Percentiles rank a stretch among this genome's conserved stretches.
Evolutionary conservation across 805 yeast genomes (phyloP).

Genomic region (Wickerhamomyces bovis): DNA sequence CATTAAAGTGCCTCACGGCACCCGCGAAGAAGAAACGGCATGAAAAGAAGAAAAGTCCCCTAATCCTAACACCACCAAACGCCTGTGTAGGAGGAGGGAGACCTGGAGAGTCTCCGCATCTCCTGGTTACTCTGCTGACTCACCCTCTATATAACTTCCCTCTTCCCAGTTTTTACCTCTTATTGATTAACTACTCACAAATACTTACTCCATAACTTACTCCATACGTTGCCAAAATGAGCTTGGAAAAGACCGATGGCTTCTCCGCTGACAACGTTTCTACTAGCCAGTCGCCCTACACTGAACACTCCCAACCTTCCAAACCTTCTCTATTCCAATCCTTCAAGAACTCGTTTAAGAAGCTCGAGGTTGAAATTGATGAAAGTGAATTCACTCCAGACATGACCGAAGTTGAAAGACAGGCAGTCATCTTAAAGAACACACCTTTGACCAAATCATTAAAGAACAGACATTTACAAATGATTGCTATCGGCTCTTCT

Average conservation of each 20-base stretch:
- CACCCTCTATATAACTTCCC: too few relatives aligned
- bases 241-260: neutral
- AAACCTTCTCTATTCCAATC: neutral
- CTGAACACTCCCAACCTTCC: neutral
- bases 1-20: neutral
- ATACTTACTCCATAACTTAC: too few relatives aligned
- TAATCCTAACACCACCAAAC: too few relatives aligned
- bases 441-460: conserved; percentile 53
- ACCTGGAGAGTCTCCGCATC: too few relatives aligned
- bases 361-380: conserved; percentile 34
- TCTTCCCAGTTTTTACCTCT: too few relatives aligned
- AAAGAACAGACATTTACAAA: conserved; percentile 54
- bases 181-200: too few relatives aligned
- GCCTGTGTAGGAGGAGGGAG: neutral
- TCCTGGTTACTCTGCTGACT: too few relatives aligned
- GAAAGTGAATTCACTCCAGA: conserved; percentile 28
- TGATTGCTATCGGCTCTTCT: conserved; percentile 64
- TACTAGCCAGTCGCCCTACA: neutral
- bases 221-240: neutral
- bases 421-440: conserved; percentile 38
- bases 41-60: neutral
- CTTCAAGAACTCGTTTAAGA: conserved; percentile 19
- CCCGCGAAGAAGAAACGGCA: neutral
- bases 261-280: neutral
- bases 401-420: conserved; percentile 36